phyloP scores from a whole-genome alignment of 2,329 filamentous ascomycete genomes.

The Coniochaeta hoffmannii region DNA sequence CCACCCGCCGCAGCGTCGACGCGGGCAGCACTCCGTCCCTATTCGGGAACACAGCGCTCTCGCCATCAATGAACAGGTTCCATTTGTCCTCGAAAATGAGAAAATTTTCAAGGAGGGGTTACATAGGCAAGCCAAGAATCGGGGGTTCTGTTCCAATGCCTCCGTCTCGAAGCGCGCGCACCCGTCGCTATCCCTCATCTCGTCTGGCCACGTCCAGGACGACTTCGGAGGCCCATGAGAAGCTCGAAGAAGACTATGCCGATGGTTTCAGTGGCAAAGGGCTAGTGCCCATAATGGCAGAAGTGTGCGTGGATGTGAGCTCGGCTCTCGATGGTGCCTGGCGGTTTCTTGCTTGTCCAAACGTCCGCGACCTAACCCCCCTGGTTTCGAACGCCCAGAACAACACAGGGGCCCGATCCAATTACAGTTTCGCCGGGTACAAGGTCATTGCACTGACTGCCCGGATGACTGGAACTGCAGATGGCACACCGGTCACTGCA shows the following conservation, averaged over 20 bases:
- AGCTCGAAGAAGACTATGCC: not conserved
- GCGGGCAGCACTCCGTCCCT: not conserved
- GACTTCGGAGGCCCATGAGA: not conserved
- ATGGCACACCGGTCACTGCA: not conserved
- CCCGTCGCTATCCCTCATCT: not conserved
- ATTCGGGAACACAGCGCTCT: slow-evolving; percentile 14
- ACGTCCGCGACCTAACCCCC: slow-evolving; percentile 7
- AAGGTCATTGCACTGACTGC: not conserved
- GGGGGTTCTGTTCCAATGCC: not conserved
- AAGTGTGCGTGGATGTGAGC: not conserved
- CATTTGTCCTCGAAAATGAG: not conserved
- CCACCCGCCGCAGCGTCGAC: slow-evolving; percentile 10
- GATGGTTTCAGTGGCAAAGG: not conserved
- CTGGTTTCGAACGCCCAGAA: not conserved
- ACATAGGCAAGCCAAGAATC: not conserved
- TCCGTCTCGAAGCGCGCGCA: not conserved
- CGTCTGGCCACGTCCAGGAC: not conserved
- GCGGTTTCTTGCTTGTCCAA: not conserved
- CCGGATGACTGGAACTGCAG: not conserved
- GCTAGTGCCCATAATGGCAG: not conserved
- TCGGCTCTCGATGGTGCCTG: not conserved
- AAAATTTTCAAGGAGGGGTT: slow-evolving; percentile 16
- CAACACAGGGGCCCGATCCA: slow-evolving; percentile 4
- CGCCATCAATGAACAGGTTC: slow-evolving; percentile 3
- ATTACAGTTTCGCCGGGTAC: slow-evolving; percentile 19